Base-by-base conservation (phyloP, 257 asterid species). In the Jaltomata sinuosa region DNA sequence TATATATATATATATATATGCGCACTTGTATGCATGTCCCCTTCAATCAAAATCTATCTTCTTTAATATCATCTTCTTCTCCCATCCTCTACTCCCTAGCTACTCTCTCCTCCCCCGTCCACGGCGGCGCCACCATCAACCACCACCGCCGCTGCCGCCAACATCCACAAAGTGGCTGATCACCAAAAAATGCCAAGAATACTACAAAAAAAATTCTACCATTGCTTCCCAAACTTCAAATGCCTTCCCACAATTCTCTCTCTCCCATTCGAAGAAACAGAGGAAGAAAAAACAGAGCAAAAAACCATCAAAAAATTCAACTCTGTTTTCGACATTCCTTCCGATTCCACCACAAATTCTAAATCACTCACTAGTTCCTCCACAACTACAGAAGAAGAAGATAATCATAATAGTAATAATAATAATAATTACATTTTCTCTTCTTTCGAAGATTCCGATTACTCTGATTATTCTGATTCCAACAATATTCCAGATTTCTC, bases 211-310 rank as follows among this genome's bases (percentile, higher is more conserved):
- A 91, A 89, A 91, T 90, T 91, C 87, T 86, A 86, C 86, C 87
- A 93, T 72, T 90, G 92, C 89, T 85, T 94, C 89, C 86, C 97
- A 91, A 94, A 91, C 61, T 90, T 92, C 91, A 91, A 89, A 87
- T 93, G 98, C 62, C 87, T 94, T 18, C 98, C 97, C 71, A 79
- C 91, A 42, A 53, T 67, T 67, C 84, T 88, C 1, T 87, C 92
- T 11, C 86, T 91, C 1, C 79, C 90, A 64, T 21, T 83, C 25
- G 79, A 87, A 86, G 59, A 29, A 86, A 45, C n/a, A 12, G 85
- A 85, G 14, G 88, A 84, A 1, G 89, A 80, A 8, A 84, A 83
- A 4, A 85, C 81, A 21, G 85, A 85, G 11, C 69, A 86, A 12
- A 72, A 79, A 6, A 57, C 29, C 1, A 31, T 88, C 84, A 91